These are phyloP conservation scores for Avicennia marina DNA, from an alignment of 257 asterid species.

Conservation along the genomic window DNA sequence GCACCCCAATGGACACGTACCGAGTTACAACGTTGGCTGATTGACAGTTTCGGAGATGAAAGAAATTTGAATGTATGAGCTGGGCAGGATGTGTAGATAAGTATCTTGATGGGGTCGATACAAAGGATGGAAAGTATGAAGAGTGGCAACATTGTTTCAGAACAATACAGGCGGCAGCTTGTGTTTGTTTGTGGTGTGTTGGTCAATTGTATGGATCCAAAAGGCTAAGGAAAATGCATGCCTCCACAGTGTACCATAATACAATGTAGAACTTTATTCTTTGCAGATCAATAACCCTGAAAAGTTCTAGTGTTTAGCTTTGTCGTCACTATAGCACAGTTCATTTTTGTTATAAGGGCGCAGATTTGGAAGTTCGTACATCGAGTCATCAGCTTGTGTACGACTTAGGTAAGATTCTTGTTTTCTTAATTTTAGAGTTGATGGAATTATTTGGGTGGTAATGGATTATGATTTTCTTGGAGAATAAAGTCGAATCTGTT, in stretches of 20 bases:
- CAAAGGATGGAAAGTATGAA: conserved; percentile 7
- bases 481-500: too few species aligned
- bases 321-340: too few species aligned
- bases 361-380: too few species aligned
- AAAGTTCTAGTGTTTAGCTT: too few species aligned
- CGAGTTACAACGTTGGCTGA: conserved; percentile 61
- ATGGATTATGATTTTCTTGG: too few species aligned
- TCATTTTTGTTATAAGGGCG: too few species aligned
- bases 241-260: conserved; percentile 14
- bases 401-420: too few species aligned
- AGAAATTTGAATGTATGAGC: too few species aligned
- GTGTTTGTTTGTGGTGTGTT: conserved; percentile 18
- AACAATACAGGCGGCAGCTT: conserved; percentile 20
- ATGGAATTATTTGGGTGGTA: too few species aligned
- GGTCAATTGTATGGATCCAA: conserved; percentile 8
- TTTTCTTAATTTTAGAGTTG: too few species aligned
- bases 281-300: neutral
- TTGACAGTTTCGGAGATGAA: conserved; percentile 6
- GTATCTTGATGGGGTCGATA: conserved; percentile 23
- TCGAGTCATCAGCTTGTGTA: too few species aligned
- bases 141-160: conserved; percentile 8
- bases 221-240: conserved; percentile 4
- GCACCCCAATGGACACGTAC: conserved; percentile 93
- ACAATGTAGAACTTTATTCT: conserved; percentile 10
- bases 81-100: too few species aligned